Conservation (phyloP, 2,329 filamentous ascomycete species). For the Alternaria incomplexa region DNA sequence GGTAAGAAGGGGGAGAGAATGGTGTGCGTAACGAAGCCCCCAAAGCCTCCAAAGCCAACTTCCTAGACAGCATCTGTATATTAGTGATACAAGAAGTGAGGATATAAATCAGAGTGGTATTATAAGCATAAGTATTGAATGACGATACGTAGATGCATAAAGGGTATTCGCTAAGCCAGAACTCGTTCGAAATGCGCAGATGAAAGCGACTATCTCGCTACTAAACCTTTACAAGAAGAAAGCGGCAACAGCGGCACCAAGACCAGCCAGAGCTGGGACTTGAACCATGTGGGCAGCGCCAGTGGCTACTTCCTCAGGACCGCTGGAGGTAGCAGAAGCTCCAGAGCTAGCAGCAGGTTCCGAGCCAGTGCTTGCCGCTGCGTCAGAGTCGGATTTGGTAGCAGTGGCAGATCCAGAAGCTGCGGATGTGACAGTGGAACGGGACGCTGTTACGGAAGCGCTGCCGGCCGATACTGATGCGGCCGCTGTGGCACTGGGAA, state of each 20-base stretch:
- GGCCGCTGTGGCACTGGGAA: constrained; percentile 27
- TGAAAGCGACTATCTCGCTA: background rate
- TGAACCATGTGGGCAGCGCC: constrained; percentile 19
- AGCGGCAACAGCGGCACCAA: constrained; percentile 36
- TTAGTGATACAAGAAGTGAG: background rate
- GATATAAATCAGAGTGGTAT: background rate
- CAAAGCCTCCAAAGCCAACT: too few species aligned
- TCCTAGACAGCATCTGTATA: background rate
- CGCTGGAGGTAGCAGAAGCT: background rate
- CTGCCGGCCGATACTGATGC: constrained; percentile 21
- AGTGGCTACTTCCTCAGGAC: background rate
- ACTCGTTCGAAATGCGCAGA: background rate
- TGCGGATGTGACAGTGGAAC: constrained; percentile 3
- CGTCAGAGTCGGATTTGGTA: background rate
- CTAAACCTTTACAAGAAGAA: constrained; percentile 25
- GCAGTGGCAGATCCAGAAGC: background rate
- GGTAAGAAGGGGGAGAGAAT: constrained; percentile 36
- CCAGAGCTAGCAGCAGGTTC: constrained; percentile 2
- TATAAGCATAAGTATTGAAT: background rate
- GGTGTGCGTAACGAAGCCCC: constrained; percentile 9
- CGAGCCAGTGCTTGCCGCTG: constrained; percentile 1
- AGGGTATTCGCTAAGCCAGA: background rate
- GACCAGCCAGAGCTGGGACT: constrained; percentile 33
- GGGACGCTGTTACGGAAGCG: constrained; percentile 7
- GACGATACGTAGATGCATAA: background rate